Evolutionary conservation across 176 grass and related monocot genomes (phyloP), one percentile per base, ranked within the genome.

Genomic region (Eragrostis curvula): DNA sequence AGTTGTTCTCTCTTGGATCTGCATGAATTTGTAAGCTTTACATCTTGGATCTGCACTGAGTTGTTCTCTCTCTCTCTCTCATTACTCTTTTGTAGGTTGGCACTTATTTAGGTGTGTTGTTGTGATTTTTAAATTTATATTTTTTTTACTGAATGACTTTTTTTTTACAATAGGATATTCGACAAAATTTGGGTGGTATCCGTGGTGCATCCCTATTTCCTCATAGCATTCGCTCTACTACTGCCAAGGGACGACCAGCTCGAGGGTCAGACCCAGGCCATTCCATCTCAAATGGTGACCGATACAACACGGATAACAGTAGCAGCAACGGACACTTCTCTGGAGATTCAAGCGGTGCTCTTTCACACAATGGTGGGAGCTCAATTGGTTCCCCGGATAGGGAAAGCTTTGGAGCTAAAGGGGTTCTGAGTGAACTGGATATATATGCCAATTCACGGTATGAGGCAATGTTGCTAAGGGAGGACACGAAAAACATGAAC

Each of bases 141-240:
- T 62, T 1, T 8, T 36, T 16, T 52, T 41, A 30, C 84, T 86
- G 44, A 83, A 48, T 39, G 41, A 9, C 15, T 62, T 2, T 43
- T 75, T 67, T 36, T 83, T 11, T 74, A 46, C 82, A 46, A 66
- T 66, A 99, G 97, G 97, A 99, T 74, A 99, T 99, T 67, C 89
- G 91, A 46, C 93, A 99, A 78, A 96, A 90, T 68, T 69, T 99
- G 48, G 97, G 93, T 62, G 89, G 85, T 23, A 99, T 99, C 63
- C 87, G 85, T 3, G 80, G 93, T 16, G 67, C 93, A 70, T 99
- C 93, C 68, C 61, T 96, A 18, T 96, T 96, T 85, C 97, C 97
- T 24, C 97, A 90, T 58, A 99, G 97, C 73, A 99, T 99, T 67
- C 91, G 93, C 24, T 92, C 89, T 80, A 81, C 88, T 49, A 51